Conservation (phyloP, 805 yeast species). For the Spathaspora passalidarum region DNA sequence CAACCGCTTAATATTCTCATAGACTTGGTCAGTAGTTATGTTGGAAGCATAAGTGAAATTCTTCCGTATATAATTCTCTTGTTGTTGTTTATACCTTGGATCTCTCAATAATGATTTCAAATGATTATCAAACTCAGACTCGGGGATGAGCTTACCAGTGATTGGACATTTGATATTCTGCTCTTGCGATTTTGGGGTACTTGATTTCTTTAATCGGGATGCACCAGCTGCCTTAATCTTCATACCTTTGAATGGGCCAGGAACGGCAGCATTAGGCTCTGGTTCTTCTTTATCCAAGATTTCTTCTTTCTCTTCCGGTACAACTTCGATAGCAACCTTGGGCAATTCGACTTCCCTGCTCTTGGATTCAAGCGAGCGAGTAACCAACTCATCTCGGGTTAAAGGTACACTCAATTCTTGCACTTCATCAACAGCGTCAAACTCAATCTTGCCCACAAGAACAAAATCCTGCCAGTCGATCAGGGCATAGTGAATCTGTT, state of each 20-base stretch:
- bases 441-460: slow-evolving; percentile 65
- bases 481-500: slow-evolving; percentile 56
- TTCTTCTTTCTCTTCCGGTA: background rate
- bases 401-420: slow-evolving; percentile 57
- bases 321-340: slow-evolving; percentile 4
- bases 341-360: slow-evolving; percentile 19
- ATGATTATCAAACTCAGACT: slow-evolving; percentile 67
- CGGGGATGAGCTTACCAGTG: slow-evolving; percentile 69
- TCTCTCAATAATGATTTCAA: slow-evolving; percentile 67
- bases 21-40: slow-evolving; percentile 55
- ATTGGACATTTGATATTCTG: slow-evolving; percentile 66
- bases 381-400: slow-evolving; percentile 55
- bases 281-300: slow-evolving; percentile 1
- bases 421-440: slow-evolving; percentile 58
- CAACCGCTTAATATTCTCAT: slow-evolving; percentile 55
- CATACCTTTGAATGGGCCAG: slow-evolving; percentile 45
- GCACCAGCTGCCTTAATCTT: slow-evolving; percentile 72
- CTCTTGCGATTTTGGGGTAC: background rate
- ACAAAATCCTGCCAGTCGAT: slow-evolving; percentile 88
- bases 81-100: slow-evolving; percentile 73
- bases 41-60: slow-evolving; percentile 47
- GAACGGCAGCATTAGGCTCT: slow-evolving; percentile 5
- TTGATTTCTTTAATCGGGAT: slow-evolving; percentile 44
- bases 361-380: slow-evolving; percentile 57
- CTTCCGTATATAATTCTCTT: slow-evolving; percentile 56